Base-by-base conservation (phyloP, 2,329 filamentous ascomycete genomes). In the Fusarium hostae region DNA sequence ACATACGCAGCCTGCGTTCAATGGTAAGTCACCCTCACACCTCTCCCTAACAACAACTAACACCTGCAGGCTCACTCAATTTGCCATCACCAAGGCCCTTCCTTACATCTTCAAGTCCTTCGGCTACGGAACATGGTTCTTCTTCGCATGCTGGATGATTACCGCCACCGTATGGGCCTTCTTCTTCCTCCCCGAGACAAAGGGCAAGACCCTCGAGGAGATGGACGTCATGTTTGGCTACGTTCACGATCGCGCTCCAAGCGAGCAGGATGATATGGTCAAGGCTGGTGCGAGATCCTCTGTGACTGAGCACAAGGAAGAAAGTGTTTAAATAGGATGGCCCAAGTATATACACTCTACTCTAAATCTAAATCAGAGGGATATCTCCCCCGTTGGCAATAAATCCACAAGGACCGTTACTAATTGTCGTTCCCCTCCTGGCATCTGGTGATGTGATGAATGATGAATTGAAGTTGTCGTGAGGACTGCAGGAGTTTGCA, bases 121-220 rank as follows among this genome's bases (percentile, higher is more conserved):
- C 13, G 79, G 80, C 26, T 88, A 84, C 72, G 87, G 87, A 9
- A 86, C 85, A 3, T 89, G 86, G 81, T 87, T 88, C 78, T 88
- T 89, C 79, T 89, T 89, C 68, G 87, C 85, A 1, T 81, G 81
- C 5, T 82, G 85, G 74, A 86, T 87, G 80, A 77, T 88, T 10
- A 74, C 82, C 15, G 84, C 85, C 9, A 80, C 82, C 13, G 62
- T 85, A 30, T 88, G 84, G 79, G 82, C 85, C 6, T 88, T 81
- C 68, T 85, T 87, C 77, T 83, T 87, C 58, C 76, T 88, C 5
- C 86, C 86, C 1, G 86, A 88, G 76, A 88, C 86, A 9, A 88
- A 87, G 74, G 86, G 86, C 60, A 79, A 86, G 58, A 86, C 85
- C 0, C 79, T 88, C 5, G 86, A 88, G 44, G 84, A 85, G 50